phyloP scores from a whole-genome alignment of 2,329 filamentous ascomycete species.

The Ascochyta rabiei region DNA sequence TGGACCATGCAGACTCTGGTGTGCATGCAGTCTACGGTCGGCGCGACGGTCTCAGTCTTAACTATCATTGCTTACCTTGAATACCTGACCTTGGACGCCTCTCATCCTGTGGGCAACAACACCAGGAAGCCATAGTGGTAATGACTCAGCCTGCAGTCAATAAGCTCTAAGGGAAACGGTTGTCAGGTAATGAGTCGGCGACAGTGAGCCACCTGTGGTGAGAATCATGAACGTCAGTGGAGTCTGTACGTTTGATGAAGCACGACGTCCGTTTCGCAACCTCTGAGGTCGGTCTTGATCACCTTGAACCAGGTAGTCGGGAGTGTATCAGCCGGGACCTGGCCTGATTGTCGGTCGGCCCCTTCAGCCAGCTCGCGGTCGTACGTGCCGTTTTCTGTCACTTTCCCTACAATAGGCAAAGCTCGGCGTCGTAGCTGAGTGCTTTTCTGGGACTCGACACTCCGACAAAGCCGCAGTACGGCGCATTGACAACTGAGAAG shows the following conservation, averaged over 20 bases:
- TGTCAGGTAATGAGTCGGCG: background rate
- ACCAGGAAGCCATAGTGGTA: background rate
- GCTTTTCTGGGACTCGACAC: slow-evolving; percentile 20
- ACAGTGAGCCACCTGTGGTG: background rate
- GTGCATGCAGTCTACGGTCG: slow-evolving; percentile 19
- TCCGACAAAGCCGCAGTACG: slow-evolving; percentile 17
- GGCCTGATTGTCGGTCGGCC: slow-evolving; percentile 25
- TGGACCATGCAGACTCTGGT: slow-evolving; percentile 18
- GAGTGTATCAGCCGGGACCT: slow-evolving; percentile 10
- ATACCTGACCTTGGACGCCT: slow-evolving; percentile 1
- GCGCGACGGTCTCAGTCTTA: slow-evolving; percentile 17
- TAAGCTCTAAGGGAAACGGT: background rate
- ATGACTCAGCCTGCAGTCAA: slow-evolving; percentile 8
- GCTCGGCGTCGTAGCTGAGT: slow-evolving; percentile 25
- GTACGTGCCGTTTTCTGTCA: slow-evolving; percentile 50
- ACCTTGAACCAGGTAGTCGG: slow-evolving; percentile 38
- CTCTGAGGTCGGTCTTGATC: slow-evolving; percentile 7
- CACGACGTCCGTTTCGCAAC: slow-evolving; percentile 25
- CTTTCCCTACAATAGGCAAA: slow-evolving; percentile 21
- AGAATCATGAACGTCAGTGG: background rate
- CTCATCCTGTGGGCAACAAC: background rate
- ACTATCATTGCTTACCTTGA: slow-evolving; percentile 2
- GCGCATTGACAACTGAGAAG: slow-evolving; percentile 25
- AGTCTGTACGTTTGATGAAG: slow-evolving; percentile 20
- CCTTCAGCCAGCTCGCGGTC: slow-evolving; percentile 28